phyloP scores from a whole-genome alignment of 192 early-diverging fungal genomes.

The Gigaspora rosea region DNA sequence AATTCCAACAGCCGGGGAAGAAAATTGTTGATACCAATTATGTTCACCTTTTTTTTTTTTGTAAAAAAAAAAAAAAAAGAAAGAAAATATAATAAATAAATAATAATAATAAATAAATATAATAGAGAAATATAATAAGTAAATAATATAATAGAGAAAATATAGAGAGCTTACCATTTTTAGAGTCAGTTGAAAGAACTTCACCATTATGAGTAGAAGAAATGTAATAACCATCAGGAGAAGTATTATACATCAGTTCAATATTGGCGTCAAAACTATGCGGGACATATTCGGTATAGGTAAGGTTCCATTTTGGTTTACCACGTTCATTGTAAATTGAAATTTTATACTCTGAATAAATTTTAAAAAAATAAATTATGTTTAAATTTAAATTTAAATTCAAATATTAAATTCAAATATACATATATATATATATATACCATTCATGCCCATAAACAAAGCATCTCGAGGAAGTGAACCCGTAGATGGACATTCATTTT shows the following conservation, averaged over 20 bases:
- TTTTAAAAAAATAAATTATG: not conserved
- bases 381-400: not conserved
- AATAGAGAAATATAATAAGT: constrained; percentile 40
- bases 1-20: constrained; percentile 52
- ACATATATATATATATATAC: constrained; percentile 27
- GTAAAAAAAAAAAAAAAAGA: not conserved
- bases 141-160: constrained; percentile 34
- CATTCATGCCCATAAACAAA: constrained; percentile 43
- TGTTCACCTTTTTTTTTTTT: constrained; percentile 39
- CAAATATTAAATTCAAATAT: constrained; percentile 17
- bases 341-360: constrained; percentile 57
- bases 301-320: constrained; percentile 41
- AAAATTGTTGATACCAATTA: constrained; percentile 57
- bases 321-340: constrained; percentile 52
- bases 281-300: constrained; percentile 49
- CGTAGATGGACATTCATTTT: constrained; percentile 22
- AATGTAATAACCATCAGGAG: constrained; percentile 38
- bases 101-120: constrained; percentile 25
- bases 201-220: constrained; percentile 40
- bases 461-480: constrained; percentile 38
- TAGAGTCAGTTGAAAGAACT: constrained; percentile 40
- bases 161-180: constrained; percentile 26
- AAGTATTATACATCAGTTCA: constrained; percentile 17
- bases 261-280: constrained; percentile 38
- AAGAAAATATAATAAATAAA: constrained; percentile 37